phyloP scores from a whole-genome alignment of 2,329 filamentous ascomycete genomes.

The Fusarium torulosum region DNA sequence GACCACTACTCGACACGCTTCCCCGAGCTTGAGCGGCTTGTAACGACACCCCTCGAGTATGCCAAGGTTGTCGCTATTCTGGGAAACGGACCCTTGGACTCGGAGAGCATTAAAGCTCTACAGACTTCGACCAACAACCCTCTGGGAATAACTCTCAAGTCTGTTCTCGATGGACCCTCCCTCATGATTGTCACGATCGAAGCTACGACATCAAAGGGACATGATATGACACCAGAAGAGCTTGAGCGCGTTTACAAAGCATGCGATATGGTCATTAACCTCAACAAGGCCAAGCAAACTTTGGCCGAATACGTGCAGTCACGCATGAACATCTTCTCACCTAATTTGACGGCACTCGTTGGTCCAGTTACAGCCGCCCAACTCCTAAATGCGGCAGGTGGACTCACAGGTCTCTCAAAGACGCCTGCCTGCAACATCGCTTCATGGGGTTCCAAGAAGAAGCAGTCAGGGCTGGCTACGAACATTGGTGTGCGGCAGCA shows the following conservation, averaged over 20 bases:
- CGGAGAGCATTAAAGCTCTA: constrained; percentile 81
- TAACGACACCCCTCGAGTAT: constrained; percentile 94
- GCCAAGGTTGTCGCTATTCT: constrained; percentile 95
- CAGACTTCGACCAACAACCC: constrained; percentile 83
- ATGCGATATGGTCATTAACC: constrained; percentile 87
- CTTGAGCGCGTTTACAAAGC: constrained; percentile 79
- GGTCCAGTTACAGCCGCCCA: constrained; percentile 95
- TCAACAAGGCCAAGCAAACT: constrained; percentile 87
- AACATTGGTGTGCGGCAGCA: constrained; percentile 93
- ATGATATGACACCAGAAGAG: constrained; percentile 80
- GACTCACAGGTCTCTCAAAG: constrained; percentile 88
- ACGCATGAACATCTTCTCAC: constrained; percentile 95
- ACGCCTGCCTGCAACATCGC: constrained; percentile 94
- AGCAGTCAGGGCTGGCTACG: constrained; percentile 86
- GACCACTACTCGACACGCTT: constrained; percentile 96
- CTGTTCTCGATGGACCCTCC: constrained; percentile 87
- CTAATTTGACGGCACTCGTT: constrained; percentile 90
- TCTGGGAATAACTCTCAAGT: constrained; percentile 79
- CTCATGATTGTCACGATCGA: constrained; percentile 97
- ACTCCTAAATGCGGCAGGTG: constrained; percentile 94
- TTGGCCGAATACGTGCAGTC: constrained; percentile 96
- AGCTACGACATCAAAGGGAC: constrained; percentile 88
- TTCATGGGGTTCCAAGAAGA: constrained; percentile 90
- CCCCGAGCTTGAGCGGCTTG: constrained; percentile 89
- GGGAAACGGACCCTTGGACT: constrained; percentile 89